Conservation (phyloP, 1,139 yeast species). For the Debaryomycetaceae sp. region DNA sequence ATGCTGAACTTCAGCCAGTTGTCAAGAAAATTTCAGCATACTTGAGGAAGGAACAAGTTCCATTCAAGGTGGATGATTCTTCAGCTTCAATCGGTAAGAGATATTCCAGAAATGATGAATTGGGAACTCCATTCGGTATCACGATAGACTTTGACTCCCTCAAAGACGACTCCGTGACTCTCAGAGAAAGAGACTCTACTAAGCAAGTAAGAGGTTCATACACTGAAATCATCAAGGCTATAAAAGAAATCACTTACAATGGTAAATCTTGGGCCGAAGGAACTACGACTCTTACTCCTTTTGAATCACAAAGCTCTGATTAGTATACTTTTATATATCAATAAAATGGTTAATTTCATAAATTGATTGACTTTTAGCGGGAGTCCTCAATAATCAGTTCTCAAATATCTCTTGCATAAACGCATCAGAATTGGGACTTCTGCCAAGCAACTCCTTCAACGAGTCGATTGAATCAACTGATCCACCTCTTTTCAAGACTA, state of each 20-base stretch:
- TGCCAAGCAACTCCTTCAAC: constrained; percentile 64
- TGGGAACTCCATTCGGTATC: constrained; percentile 98
- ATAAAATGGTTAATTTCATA: background rate
- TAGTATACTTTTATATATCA: background rate
- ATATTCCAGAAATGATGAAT: constrained; percentile 97
- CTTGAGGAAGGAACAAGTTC: constrained; percentile 78
- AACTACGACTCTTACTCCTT: constrained; percentile 62
- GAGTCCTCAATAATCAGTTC: background rate
- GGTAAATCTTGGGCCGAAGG: constrained; percentile 84
- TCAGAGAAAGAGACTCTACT: constrained; percentile 97
- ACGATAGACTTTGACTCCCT: constrained; percentile 95
- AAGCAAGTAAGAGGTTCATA: constrained; percentile 94
- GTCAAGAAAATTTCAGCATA: constrained; percentile 63
- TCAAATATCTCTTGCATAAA: constrained; percentile 57
- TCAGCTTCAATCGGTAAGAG: constrained; percentile 98
- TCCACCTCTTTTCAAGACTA: constrained; percentile 69
- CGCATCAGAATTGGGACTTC: constrained; percentile 70
- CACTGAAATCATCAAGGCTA: constrained; percentile 73
- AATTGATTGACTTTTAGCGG: no score
- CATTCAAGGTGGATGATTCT: constrained; percentile 96
- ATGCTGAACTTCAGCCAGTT: constrained; percentile 76
- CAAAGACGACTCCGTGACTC: constrained; percentile 84
- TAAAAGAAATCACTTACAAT: constrained; percentile 70
- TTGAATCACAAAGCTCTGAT: constrained; percentile 46
- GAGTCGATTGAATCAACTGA: constrained; percentile 64